Evolutionary conservation across 306 rosid genomes (phyloP), one percentile per base, ranked within the genome.

Genomic region (Gynostemma pentaphyllum): DNA sequence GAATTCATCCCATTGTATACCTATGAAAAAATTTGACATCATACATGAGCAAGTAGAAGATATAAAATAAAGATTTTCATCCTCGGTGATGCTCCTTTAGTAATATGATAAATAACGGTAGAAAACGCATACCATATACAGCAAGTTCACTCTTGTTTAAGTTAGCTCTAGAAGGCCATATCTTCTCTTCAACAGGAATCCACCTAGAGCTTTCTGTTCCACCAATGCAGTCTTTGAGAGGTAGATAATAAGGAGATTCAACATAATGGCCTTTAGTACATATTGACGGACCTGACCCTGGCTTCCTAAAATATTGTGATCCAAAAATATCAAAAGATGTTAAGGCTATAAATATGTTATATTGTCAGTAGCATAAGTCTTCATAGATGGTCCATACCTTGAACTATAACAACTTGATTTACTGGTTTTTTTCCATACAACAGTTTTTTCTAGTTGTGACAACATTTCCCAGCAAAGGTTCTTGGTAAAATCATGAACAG

Each of bases 171-270:
- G 92, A 88, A 73, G 97, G 97, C 97, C 97, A 87, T 63, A 64
- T 65, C 74, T 84, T 82, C 69, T 76, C 60, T 69, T 88, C 73
- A 69, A 91, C 76, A 75, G 96, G 76, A 74, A 83, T 76, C 98
- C 98, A 88, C 26, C 95, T 76, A 70, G 71, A 81, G 86, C 83
- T 87, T 45, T 80, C 89, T 29, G 95, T 83, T 77, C 98, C 98
- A 60, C 83, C 87, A 10, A 91, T 79, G 81, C 98, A 91, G 66
- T 77, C 71, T 74, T 82, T 80, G 60, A 91, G 88, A 27, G 89
- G 86, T 63, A 80, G 89, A 73, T 88, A 83, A 74, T 85, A 91
- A 15, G 95, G 96, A 80, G 97, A 67, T 77, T 87, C 95, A 65
- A 78, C 79, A 75, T 83, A 87, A 62, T 77, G 88, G 56, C 76